phyloP scores from a whole-genome alignment of 164 flowering plant genomes.

The Hamamelis virginiana region DNA sequence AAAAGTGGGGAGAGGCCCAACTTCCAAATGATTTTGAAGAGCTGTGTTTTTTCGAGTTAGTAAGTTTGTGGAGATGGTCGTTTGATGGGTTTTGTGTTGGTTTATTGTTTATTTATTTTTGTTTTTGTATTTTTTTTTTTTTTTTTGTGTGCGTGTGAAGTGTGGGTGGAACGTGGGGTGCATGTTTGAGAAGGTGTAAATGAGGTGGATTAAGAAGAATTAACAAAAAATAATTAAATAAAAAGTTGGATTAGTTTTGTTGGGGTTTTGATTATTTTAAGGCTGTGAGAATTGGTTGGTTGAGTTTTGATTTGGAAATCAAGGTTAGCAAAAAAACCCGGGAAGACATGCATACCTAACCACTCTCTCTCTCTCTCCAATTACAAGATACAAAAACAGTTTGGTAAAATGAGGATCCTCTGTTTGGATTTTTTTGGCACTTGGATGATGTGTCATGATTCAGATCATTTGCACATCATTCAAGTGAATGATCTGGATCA shows the following conservation, averaged over 20 bases:
- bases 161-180: slow-evolving; percentile 39
- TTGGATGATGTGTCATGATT: no score
- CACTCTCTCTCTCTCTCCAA: no score
- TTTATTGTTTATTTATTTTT: no score
- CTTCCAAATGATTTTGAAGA: not conserved
- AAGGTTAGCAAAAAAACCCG: not conserved
- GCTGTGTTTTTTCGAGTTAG: not conserved
- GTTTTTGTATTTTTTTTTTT: not conserved
- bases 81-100: no score
- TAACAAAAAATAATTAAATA: slow-evolving; percentile 5
- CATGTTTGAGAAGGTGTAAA: slow-evolving; percentile 22
- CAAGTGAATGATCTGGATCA: no score
- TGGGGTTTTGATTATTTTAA: not conserved
- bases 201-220: slow-evolving; percentile 3
- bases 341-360: not conserved
- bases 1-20: no score
- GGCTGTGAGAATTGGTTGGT: slow-evolving; percentile 1
- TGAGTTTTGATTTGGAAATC: not conserved
- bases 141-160: slow-evolving; percentile 6
- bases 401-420: no score
- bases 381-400: no score
- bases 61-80: slow-evolving; percentile 8
- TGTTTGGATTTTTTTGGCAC: no score
- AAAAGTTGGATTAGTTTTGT: not conserved
- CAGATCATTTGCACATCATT: no score